phyloP scores from a whole-genome alignment of 345 rosid genomes.

The Eucalyptus curtisii region DNA sequence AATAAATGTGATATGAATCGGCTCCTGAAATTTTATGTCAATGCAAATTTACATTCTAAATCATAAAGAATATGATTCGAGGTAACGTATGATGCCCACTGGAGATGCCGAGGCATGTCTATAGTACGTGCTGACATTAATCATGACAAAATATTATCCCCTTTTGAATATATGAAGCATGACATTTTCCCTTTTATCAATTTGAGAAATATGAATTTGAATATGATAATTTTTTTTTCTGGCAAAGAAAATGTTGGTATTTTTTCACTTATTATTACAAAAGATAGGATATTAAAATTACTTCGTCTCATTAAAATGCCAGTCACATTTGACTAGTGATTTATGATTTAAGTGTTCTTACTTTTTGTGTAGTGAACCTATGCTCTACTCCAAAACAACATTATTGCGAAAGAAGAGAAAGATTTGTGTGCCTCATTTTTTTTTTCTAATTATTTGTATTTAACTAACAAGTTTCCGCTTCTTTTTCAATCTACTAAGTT shows the following conservation, averaged over 20 bases:
- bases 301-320: background rate
- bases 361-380: background rate
- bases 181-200: background rate
- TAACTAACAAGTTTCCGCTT: background rate
- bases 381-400: background rate
- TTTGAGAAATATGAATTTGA: background rate
- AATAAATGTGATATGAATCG: background rate
- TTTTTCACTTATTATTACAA: background rate
- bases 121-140: rapidly evolving
- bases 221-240: background rate
- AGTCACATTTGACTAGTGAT: background rate
- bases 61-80: background rate
- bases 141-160: background rate
- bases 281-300: background rate
- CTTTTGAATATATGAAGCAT: background rate
- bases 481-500: background rate
- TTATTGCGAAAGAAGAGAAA: background rate
- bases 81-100: background rate
- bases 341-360: background rate
- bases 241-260: background rate
- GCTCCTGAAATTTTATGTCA: background rate
- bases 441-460: background rate
- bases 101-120: background rate
- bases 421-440: background rate
- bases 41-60: background rate